Base-by-base conservation (phyloP, 78 protist genomes). In the Abeoforma whisleri region DNA sequence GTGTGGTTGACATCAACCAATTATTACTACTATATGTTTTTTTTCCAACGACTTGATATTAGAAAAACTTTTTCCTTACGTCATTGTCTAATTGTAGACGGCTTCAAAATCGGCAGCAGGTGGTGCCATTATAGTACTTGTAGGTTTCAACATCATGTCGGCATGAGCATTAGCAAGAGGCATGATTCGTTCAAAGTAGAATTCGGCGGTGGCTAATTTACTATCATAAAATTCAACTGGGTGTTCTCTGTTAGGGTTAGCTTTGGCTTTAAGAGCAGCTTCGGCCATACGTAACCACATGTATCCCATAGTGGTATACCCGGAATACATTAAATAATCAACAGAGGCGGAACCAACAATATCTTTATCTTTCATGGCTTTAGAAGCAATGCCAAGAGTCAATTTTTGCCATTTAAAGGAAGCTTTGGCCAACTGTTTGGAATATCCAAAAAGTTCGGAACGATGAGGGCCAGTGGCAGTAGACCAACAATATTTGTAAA, bases 251-350 rank as follows among this genome's bases (percentile, higher is more conserved):
- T 0, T 40, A 31, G 68, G 75, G 74, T 37, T 37, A 30, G 74
- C 85, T 48, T 82, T 73, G 30, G 72, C 85, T 36, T 16, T 48
- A 16, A 48, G 74, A 39, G 74, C 74, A 16, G 69, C 73, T 23
- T 81, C 70, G 33, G 36, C 85, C 92, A 89, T 89, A 35, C 57
- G 75, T 77, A 89, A 84, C 92, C 92, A 89, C 88, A 83, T 81
- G 70, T 82, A 48, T 2, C 89, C 89, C 48, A 89, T 84, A 8
- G 75, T 28, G 32, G 83, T 74, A 73, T 81, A 89, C 69, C 92
- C 92, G 1, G 81, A 31, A 87, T 70, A 80, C 83, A 85, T 40
- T 48, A 89, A 89, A 40, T 71, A 85, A 72, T 89, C 92, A 5
- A 84, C 80, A 0, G 81, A 36, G 0, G 89, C n/a, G 2, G 85